phyloP scores from a whole-genome alignment of 192 early-diverging fungal genomes.

The Oehlia diaphana region DNA sequence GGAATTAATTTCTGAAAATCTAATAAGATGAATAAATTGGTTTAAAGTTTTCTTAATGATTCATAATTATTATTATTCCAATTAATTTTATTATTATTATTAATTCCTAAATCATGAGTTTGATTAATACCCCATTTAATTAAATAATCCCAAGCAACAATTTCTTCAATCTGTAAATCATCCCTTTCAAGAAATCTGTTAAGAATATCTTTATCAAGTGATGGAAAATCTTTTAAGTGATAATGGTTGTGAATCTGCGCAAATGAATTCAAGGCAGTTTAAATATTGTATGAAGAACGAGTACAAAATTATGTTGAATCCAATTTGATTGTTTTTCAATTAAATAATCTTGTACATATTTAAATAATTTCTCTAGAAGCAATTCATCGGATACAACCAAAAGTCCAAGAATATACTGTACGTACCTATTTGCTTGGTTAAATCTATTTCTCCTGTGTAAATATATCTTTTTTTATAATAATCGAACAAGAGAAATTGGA shows the following conservation, averaged over 20 bases:
- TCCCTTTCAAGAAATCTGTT: background rate
- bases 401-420: background rate
- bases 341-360: conserved; percentile 21
- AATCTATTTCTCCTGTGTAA: conserved; percentile 1
- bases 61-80: conserved; percentile 5
- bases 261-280: conserved; percentile 1
- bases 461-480: background rate
- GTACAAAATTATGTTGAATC: background rate
- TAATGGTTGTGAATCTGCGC: background rate
- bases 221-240: conserved; percentile 1
- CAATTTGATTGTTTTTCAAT: conserved; percentile 3
- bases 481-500: too few species aligned
- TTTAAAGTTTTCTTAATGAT: background rate
- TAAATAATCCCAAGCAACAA: conserved; percentile 9
- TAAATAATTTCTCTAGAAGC: background rate
- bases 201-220: conserved; percentile 2
- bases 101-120: background rate
- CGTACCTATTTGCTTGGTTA: background rate
- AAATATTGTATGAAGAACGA: conserved; percentile 8
- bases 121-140: conserved; percentile 10
- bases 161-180: conserved; percentile 15
- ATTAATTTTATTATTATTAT: too few species aligned
- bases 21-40: conserved; percentile 1
- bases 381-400: conserved; percentile 19
- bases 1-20: conserved; percentile 16